These are phyloP conservation scores for Pleurotus cornucopiae DNA, from an alignment of 768 basidiomycete species.

Conservation along the genomic window DNA sequence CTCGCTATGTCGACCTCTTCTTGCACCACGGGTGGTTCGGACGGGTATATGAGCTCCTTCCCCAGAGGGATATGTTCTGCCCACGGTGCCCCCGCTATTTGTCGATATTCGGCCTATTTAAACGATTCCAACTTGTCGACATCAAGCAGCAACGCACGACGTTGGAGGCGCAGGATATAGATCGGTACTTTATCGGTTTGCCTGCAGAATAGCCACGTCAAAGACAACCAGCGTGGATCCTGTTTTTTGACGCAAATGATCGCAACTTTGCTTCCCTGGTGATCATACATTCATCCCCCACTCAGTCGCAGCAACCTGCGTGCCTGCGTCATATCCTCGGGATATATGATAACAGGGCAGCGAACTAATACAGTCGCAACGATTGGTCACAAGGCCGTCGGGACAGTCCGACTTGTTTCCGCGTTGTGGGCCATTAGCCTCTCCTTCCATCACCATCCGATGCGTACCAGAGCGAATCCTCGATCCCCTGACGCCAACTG, in stretches of 20 bases:
- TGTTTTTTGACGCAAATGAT: background rate
- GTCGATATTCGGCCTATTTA: background rate
- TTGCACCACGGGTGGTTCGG: background rate
- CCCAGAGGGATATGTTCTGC: background rate
- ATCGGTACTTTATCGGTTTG: constrained; percentile 6
- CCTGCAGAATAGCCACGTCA: constrained; percentile 5
- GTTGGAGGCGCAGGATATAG: constrained; percentile 1
- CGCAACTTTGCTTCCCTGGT: background rate
- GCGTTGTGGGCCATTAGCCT: background rate
- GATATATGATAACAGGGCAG: background rate
- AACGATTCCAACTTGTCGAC: background rate
- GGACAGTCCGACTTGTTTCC: constrained; percentile 4
- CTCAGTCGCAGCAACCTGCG: background rate
- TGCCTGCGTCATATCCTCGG: constrained; percentile 9
- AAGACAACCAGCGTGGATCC: background rate
- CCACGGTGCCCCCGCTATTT: background rate
- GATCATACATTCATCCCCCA: constrained; percentile 1
- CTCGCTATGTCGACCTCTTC: no score
- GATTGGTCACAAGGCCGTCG: constrained; percentile 5
- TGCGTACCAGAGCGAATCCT: background rate
- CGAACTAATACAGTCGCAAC: background rate
- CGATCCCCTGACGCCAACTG: background rate
- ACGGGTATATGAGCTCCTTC: background rate
- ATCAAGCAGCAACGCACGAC: background rate
- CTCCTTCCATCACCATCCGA: background rate